Evolutionary conservation across 176 grass and related monocot species (phyloP).

Genomic region (Guadua angustifolia): DNA sequence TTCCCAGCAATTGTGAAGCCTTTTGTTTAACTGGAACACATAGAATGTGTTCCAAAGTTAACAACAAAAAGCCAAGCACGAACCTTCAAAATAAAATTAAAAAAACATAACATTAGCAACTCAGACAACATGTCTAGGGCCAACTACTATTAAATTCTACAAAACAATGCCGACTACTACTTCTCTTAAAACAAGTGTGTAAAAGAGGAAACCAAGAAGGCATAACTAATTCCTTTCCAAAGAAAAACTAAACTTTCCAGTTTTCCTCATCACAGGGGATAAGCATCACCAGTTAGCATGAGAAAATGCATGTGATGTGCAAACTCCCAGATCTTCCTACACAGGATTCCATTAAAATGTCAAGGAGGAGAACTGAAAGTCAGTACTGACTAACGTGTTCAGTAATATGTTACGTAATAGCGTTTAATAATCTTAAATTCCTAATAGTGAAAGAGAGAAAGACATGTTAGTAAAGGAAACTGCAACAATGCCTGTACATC

Average conservation of each 20-base stretch:
- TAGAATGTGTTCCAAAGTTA: constrained; percentile 19
- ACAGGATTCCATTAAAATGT: constrained; percentile 3
- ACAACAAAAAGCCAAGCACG: not conserved
- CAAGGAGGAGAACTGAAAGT: not conserved
- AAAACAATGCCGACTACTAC: not conserved
- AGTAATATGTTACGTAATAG: not conserved
- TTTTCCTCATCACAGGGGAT: not conserved
- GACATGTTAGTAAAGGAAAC: not conserved
- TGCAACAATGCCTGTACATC: no score
- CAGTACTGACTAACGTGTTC: not conserved
- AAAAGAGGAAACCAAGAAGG: not conserved
- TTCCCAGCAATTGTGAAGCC: not conserved
- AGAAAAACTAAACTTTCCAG: not conserved
- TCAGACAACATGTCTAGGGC: not conserved
- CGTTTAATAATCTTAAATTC: not conserved
- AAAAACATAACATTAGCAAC: not conserved
- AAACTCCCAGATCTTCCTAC: not conserved
- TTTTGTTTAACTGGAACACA: constrained; percentile 45
- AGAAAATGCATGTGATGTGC: not conserved
- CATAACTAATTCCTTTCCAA: not conserved
- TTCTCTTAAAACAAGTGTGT: not conserved
- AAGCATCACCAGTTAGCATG: not conserved
- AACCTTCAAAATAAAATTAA: not conserved
- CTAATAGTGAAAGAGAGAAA: not conserved
- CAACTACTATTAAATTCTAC: not conserved